Base-by-base conservation (phyloP, 2,329 filamentous ascomycete genomes). In the Pyricularia grisea region DNA sequence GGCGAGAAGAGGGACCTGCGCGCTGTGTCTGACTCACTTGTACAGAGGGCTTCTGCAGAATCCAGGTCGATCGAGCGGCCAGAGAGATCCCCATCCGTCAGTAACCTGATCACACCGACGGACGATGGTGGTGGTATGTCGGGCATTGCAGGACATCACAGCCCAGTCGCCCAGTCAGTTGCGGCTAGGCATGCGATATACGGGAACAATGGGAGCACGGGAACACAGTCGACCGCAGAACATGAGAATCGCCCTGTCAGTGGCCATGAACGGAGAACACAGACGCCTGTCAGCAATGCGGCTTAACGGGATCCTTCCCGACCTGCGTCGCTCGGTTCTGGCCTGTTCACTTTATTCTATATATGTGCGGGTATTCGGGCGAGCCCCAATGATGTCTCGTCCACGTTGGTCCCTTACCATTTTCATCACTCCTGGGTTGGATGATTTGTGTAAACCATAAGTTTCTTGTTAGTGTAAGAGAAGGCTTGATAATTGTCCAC, bases 81-180 rank as follows among this genome's bases (percentile, higher is more conserved):
- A 20, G 71, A 71, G 30, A 69, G 71, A 33, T 72, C 71, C 14
- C 71, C 71, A 10, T 72, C 71, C 2, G 71, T 72, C 33, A 70
- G 70, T 12, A 72, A 72, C 36, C 69, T 72, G 4, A 70, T 72
- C 5, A 70, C 71, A 20, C 31, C 71, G 3, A 69, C 55, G 67
- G 60, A 67, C 25, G 42, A 31, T 20, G 66, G 28, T 14, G 63
- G 28, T 17, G 66, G 66, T 23, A 23, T 30, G n/a, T 14, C 25
- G 20, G n/a, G 30, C n/a, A 27, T 20, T 23, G 7, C 66, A 23
- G 50, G 42, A n/a, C 66, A 50, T 11, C 50, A 67, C 55, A 67
- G 66, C 28, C 66, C 50, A 12, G 66, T 28, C 14, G 65, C 25
- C 65, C 65, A 36, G 36, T 36, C 65, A 36, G 65, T 50, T 12